Evolutionary conservation across 1,139 yeast genomes (phyloP), one percentile per base, ranked within the genome.

Genomic region (Candida sanyaensis): DNA sequence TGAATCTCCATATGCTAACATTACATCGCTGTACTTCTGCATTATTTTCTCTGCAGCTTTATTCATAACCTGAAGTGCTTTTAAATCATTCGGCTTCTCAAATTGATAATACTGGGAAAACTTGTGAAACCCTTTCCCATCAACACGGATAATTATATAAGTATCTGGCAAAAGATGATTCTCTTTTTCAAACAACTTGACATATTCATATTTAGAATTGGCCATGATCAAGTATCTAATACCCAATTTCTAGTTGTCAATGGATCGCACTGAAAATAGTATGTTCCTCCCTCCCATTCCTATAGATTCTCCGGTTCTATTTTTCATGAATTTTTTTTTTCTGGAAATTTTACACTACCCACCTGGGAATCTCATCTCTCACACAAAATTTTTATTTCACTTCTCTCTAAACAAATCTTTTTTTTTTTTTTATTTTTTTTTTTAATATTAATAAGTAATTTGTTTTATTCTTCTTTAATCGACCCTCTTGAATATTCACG

Each of bases 51-150:
- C 57, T 0, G 99, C 99, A 2, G 96, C 84, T 3, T 75, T 72
- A 66, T 91, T 93, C 92, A 95, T 91, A 49, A 91, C 80, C 9
- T 73, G 68, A 43, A 93, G 67, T 0, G 98, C 98, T 32, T 81
- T 65, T 29, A 67, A 54, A 66, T 93, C 99, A 62, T 93, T 93
- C 3, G 99, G 99, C 63, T 93, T 93, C 1, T 66, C 79, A 63
- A 95, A 93, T 1, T 79, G 66, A 63, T 93, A 95, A 51, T 69
- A 70, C 37, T 78, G 78, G 6, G 96, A 84, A 58, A 93, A 87
- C 61, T 83, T 84, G 67, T 93, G 99, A 65, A 93, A 93, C 26
- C 96, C 96, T 56, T 96, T 81, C 1, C 99, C 99, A 61, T 93
- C 99, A 0, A 93, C 83, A 43, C 99, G 75, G 11, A 95, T 80